Percentiles rank a stretch among this genome's conserved stretches.
phyloP scores from a whole-genome alignment of 352 stramenopile genomes.

The Phytophthora sojae region DNA sequence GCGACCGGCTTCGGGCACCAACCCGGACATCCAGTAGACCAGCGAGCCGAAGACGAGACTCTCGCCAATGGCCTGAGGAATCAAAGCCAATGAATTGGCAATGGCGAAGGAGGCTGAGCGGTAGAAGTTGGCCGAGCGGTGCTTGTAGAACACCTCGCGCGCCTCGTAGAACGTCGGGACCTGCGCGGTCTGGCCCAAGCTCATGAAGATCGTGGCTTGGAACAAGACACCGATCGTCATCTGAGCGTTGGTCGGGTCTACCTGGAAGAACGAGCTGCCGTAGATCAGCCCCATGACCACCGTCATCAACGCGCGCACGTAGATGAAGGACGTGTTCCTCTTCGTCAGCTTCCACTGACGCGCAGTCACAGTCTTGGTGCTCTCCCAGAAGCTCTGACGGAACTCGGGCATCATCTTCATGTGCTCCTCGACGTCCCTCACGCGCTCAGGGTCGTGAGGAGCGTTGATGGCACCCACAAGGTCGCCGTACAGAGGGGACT shows the following conservation, averaged over 20 bases:
- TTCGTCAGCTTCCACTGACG: conserved; percentile 55
- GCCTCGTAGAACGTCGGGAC: conserved; percentile 74
- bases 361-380: conserved; percentile 41
- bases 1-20: conserved; percentile 17
- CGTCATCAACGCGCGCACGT: conserved; percentile 39
- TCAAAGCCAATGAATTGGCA: conserved; percentile 36
- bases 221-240: conserved; percentile 79
- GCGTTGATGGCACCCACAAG: conserved; percentile 15
- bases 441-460: conserved; percentile 10
- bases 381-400: conserved; percentile 32
- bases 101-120: conserved; percentile 73
- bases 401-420: conserved; percentile 69
- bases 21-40: conserved; percentile 82
- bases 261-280: conserved; percentile 54
- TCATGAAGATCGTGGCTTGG: conserved; percentile 76
- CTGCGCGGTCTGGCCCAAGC: conserved; percentile 66
- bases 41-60: conserved; percentile 74
- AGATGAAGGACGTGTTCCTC: conserved; percentile 50
- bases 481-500: conserved; percentile 11
- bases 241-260: conserved; percentile 37
- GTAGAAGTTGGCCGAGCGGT: conserved; percentile 80
- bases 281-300: conserved; percentile 60
- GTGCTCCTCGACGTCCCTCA: conserved; percentile 63
- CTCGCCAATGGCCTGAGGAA: conserved; percentile 54
- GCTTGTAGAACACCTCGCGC: conserved; percentile 81